Percentiles rank a stretch among this genome's conserved stretches.
These are phyloP conservation scores for Mycosarcoma maydis DNA, from an alignment of 1,284 basidiomycete species.

Conservation along the genomic window DNA sequence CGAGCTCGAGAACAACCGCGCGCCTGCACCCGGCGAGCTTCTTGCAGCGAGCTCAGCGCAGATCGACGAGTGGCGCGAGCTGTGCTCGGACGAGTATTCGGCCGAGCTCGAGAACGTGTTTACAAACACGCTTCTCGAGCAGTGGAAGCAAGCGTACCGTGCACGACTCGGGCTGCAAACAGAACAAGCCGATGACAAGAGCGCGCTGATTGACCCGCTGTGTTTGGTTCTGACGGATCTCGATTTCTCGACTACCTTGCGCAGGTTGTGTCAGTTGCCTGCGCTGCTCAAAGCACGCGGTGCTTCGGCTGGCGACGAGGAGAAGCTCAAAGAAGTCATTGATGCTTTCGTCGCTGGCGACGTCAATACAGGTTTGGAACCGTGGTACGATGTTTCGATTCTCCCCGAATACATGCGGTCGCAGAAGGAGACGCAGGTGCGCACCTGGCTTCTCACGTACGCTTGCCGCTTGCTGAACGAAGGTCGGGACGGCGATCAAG, in stretches of 20 bases:
- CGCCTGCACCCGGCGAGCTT: conserved; percentile 60
- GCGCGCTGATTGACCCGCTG: conserved; percentile 37
- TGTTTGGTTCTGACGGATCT: conserved; percentile 37
- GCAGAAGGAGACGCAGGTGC: conserved; percentile 36
- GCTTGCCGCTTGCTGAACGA: conserved; percentile 39
- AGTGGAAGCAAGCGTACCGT: conserved; percentile 55
- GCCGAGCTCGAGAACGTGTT: conserved; percentile 47
- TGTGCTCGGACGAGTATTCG: conserved; percentile 36
- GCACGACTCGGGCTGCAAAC: conserved; percentile 45
- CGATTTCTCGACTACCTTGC: conserved; percentile 51
- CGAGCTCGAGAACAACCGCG: conserved; percentile 62
- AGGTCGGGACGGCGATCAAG: conserved; percentile 25
- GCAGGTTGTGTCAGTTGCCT: conserved; percentile 44
- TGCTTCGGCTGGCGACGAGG: conserved; percentile 13
- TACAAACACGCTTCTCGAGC: conserved; percentile 42
- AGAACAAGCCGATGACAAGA: conserved; percentile 31
- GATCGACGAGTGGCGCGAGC: conserved; percentile 47
- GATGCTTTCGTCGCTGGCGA: conserved; percentile 33
- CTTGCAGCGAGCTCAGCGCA: conserved; percentile 20
- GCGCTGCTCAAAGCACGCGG: conserved; percentile 29
- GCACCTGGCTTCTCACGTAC: conserved; percentile 52
- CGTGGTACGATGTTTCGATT: conserved; percentile 39
- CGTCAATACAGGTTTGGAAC: background rate
- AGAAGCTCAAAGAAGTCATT: conserved; percentile 23
- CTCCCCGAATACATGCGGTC: conserved; percentile 34